Evolutionary conservation across 139 green algal genomes (phyloP).

Genomic region (Nannochloris sp.): DNA sequence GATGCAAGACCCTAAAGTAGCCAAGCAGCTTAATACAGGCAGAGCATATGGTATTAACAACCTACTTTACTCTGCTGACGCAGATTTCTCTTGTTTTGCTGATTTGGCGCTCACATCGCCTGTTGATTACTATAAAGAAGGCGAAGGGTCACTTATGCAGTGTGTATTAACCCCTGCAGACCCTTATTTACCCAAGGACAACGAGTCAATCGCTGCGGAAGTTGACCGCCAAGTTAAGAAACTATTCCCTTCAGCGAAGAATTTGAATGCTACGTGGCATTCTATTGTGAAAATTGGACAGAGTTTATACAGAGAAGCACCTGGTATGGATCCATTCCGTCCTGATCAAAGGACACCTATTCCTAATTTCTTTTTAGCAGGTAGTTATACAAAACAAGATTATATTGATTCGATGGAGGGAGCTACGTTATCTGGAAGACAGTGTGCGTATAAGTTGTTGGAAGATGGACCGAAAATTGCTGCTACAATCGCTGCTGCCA

Average conservation of each 20-base stretch:
- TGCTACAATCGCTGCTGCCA: neutral
- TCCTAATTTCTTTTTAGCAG: conserved; percentile 92
- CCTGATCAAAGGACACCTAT: conserved; percentile 80
- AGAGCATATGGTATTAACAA: conserved; percentile 75
- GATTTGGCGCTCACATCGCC: conserved; percentile 88
- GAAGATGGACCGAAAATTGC: conserved; percentile 29
- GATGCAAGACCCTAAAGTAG: conserved; percentile 51
- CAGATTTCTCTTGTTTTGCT: conserved; percentile 94
- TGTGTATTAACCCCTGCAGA: conserved; percentile 88
- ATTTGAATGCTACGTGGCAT: conserved; percentile 69
- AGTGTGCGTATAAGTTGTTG: conserved; percentile 48
- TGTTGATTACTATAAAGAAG: conserved; percentile 88
- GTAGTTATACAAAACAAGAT: conserved; percentile 94
- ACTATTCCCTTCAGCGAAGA: conserved; percentile 81
- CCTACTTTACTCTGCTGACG: conserved; percentile 85
- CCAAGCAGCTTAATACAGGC: conserved; percentile 21
- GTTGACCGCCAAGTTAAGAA: conserved; percentile 73
- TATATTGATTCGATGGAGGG: conserved; percentile 99
- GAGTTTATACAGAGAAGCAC: conserved; percentile 86
- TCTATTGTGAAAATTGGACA: conserved; percentile 93
- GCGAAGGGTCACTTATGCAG: conserved; percentile 86
- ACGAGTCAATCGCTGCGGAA: conserved; percentile 80
- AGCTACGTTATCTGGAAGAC: conserved; percentile 79
- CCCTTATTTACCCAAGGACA: conserved; percentile 86
- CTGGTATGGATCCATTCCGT: conserved; percentile 76